Percentiles rank a stretch among this genome's conserved stretches.
phyloP scores from a whole-genome alignment of 306 rosid genomes.

The Dalbergia oliveri region DNA sequence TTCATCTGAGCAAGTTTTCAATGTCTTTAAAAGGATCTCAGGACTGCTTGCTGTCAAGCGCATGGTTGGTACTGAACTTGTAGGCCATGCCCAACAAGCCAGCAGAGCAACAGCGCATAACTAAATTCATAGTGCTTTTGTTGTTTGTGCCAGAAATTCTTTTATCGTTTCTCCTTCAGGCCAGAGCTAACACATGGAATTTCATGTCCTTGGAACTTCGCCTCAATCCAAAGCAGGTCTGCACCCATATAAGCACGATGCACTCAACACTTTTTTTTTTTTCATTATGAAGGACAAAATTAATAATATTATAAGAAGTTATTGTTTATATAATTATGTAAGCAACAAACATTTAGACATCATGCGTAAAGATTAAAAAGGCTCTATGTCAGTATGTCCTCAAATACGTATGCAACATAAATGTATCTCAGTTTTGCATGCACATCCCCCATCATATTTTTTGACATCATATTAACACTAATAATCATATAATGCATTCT shows the following conservation, averaged over 20 bases:
- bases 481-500: not conserved
- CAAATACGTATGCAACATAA: not conserved
- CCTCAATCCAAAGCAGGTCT: slow-evolving; percentile 49
- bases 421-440: no score
- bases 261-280: not conserved
- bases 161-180: slow-evolving; percentile 34
- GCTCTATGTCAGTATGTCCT: not conserved
- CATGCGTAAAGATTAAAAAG: not conserved
- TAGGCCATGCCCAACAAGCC: slow-evolving; percentile 60
- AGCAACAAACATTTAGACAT: slow-evolving; percentile 48
- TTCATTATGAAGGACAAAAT: not conserved
- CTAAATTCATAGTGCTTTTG: slow-evolving; percentile 44
- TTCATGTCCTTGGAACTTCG: slow-evolving; percentile 54
- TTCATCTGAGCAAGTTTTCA: slow-evolving; percentile 37
- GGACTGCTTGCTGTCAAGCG: slow-evolving; percentile 47
- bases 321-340: slow-evolving; percentile 17
- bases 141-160: slow-evolving; percentile 21
- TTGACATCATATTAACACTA: not conserved
- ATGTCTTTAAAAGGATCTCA: slow-evolving; percentile 20
- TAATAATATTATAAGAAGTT: slow-evolving; percentile 20
- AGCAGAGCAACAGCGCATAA: slow-evolving; percentile 45
- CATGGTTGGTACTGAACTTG: slow-evolving; percentile 35
- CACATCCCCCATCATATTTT: not conserved
- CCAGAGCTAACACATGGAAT: slow-evolving; percentile 43
- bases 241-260: slow-evolving; percentile 28